Base-by-base conservation (phyloP, 495 filamentous ascomycete species). In the Melanomma pulvis-pyrius region DNA sequence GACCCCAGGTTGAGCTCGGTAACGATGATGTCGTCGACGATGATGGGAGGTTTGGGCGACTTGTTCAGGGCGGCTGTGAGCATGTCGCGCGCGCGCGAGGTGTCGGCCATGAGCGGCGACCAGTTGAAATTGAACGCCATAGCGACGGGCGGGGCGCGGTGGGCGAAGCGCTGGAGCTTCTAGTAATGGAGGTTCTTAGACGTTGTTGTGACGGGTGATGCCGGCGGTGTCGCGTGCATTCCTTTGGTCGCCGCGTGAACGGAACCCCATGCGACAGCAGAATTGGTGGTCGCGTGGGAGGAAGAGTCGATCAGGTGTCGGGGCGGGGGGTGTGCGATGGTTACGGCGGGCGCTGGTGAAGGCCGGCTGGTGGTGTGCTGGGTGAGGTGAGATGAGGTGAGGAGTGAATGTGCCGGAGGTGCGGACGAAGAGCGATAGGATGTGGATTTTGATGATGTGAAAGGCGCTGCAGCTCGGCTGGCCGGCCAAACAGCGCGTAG, bases 121-220 rank as follows among this genome's bases (percentile, higher is more conserved):
- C 94, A 98, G 92, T 98, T 98, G 91, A 98, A 98, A 83, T 97
- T 97, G 87, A 98, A 98, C 67, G 94, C 93, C 94, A 98, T 98
- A 39, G 29, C 22, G 41, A 39, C 24, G 53, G 19, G n/a, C 6
- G 8, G 22, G 41, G 28, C n/a, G 2, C 6, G 26, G 62, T 28
- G 30, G 21, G 39, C 26, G 59, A 22, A 50, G 67, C n/a, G 56
- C 28, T 61, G 61, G 29, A 24, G 26, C 15, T 62, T 19, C 41
- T 59, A 30, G 30, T 24, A 48, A 53, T 36, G 54, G 51, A 30
- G 11, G n/a, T 17, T 44, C 39, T n/a, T 61, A 60, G 39, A 22
- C 21, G 49, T 25, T 17, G 26, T 26, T 50, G 44, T 46, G 58
- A 53, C 52, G 30, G 68, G 62, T 70, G 62, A 53, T 48, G 47